Base-by-base conservation (phyloP, 768 basidiomycete genomes). In the Leucosporidium creatinivorum region DNA sequence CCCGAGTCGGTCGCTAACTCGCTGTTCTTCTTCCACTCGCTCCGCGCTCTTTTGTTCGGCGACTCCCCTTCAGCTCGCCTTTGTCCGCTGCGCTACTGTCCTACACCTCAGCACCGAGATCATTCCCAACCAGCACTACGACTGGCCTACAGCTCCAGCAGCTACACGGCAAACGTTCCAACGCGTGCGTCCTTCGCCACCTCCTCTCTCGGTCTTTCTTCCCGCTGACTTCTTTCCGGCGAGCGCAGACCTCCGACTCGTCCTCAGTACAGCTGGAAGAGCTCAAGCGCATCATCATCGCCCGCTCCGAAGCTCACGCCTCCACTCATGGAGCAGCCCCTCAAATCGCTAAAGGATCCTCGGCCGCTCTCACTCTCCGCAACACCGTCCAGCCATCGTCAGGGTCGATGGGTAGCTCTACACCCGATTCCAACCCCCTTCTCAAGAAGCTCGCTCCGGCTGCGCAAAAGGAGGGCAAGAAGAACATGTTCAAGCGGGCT, bases 331-430 rank as follows among this genome's bases (percentile, higher is more conserved):
- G 13, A n/a, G 18, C 36, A 13, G 12, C 36, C 15, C 33, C 36
- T 36, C 8, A 58, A 12, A 18, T 57, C 36, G 50, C 50, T 3
- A 51, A 23, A n/a, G 21, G 25, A 23, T 4, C 36, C n/a, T n/a
- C 58, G 1, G 62, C 70, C 0, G 67, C 70, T 7, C 62, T 72
- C 48, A 63, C 63, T 12, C 70, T 68, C 25, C 61, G 65, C 28
- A 68, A 72, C 59, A 72, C 70, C 13, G 65, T 72, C 49, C 55
- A 60, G 9, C 26, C 63, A 47, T 62, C 67, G 30, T 31, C 59
- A 1, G n/a, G 21, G 21, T 23, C 52, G 21, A 64, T 64, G 54
- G n/a, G 26, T 36, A 56, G 56, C 36, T 57, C 65, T 10, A 44
- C 51, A 3, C 23, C 58, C 21, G 54, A 25, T 4, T 17, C 36